Evolutionary conservation across 345 rosid genomes (phyloP).

Genomic region (Acer yangbiense): DNA sequence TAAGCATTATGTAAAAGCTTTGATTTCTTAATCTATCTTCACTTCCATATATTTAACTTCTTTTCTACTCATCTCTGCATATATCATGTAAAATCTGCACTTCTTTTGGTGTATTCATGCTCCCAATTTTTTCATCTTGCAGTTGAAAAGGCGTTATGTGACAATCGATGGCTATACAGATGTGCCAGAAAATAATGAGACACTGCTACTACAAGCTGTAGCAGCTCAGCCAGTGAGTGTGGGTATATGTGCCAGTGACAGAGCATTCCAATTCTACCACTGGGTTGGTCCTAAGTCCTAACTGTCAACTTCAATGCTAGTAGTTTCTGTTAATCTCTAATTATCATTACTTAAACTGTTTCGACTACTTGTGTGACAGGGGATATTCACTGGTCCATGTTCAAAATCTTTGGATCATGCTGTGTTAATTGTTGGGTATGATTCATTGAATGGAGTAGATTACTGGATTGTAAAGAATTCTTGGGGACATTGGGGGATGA

Average conservation of each 20-base stretch:
- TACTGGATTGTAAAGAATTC: slow-evolving; percentile 94
- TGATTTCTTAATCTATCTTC: slow-evolving; percentile 7
- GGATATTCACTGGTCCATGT: slow-evolving; percentile 87
- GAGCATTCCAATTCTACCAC: slow-evolving; percentile 87
- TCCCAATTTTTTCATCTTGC: slow-evolving; percentile 22
- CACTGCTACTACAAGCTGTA: slow-evolving; percentile 60
- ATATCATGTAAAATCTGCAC: background rate
- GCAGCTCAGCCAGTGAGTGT: slow-evolving; percentile 89
- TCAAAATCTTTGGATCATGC: slow-evolving; percentile 87
- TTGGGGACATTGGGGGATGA: slow-evolving; percentile 93
- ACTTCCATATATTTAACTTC: background rate
- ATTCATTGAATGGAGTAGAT: slow-evolving; percentile 68
- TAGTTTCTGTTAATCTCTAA: background rate
- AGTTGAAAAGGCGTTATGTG: slow-evolving; percentile 68
- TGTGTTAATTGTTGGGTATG: slow-evolving; percentile 86
- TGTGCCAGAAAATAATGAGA: slow-evolving; percentile 59
- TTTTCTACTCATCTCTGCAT: background rate
- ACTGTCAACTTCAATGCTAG: background rate
- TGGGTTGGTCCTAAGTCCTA: slow-evolving; percentile 57
- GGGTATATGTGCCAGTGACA: slow-evolving; percentile 89
- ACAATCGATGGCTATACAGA: slow-evolving; percentile 76
- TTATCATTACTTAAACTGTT: slow-evolving; percentile 8
- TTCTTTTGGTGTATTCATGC: background rate
- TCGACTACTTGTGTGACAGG: slow-evolving; percentile 46
- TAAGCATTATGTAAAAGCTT: slow-evolving; percentile 55